Base-by-base conservation (phyloP, 1,284 basidiomycete species). In the Marasmius oreades region DNA sequence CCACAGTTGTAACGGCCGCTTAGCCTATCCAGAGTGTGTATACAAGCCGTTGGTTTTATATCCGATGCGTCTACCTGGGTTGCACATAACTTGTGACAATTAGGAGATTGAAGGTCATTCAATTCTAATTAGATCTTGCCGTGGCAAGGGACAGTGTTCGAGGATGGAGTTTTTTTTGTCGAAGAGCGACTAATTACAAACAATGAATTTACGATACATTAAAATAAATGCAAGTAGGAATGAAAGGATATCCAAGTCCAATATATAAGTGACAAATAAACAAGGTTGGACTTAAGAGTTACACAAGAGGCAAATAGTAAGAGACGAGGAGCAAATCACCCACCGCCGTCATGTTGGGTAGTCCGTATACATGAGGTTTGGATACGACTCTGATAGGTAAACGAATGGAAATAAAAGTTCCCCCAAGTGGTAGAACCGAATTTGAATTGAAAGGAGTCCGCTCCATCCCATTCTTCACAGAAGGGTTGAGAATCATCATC, bases 21-120 rank as follows among this genome's bases (percentile, higher is more conserved):
- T 37, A 62, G n/a, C 58, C 64, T n/a, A 54, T 55, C 10, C 56
- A 58, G 47, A 59, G 64, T 42, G 64, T 67, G 44, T n/a, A n/a
- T n/a, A n/a, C 69, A 70, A 51, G 70, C 68, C 22, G 66, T 75
- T 55, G 73, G 73, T 45, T 16, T 42, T 18, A 6, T 42, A 18
- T 11, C 34, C 34, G 34, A 36, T 36, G 34, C 16, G 36, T 37
- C n/a, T 37, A n/a, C n/a, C n/a, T n/a, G n/a, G n/a, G n/a, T n/a
- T n/a, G n/a, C n/a, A n/a, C n/a, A n/a, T n/a, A n/a, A n/a, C n/a
- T n/a, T n/a, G n/a, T n/a, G n/a, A n/a, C n/a, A n/a, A n/a, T n/a
- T n/a, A n/a, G n/a, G n/a, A n/a, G n/a, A n/a, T n/a, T n/a, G n/a
- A n/a, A n/a, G n/a, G n/a, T n/a, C n/a, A n/a, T n/a, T n/a, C n/a